Evolutionary conservation across 163 green algal species (phyloP).

Genomic region (Chlorella variabilis): DNA sequence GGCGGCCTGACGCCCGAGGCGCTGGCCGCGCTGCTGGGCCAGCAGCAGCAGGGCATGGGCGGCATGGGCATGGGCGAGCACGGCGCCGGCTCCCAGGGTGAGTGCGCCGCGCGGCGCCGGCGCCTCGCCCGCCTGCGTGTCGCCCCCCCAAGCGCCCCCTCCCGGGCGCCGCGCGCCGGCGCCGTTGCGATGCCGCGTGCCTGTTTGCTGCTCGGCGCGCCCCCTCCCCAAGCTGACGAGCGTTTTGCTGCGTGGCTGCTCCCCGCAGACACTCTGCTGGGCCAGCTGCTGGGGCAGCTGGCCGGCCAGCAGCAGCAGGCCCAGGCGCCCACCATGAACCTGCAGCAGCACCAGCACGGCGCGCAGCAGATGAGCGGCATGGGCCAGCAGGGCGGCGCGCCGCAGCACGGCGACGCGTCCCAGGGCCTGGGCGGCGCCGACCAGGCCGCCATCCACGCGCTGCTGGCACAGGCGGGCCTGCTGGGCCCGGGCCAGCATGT

Average conservation of each 20-base stretch:
- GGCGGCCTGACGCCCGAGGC: conserved; percentile 30
- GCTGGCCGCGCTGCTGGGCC: conserved; percentile 22
- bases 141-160: too few relatives aligned
- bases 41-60: background rate
- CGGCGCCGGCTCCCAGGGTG: background rate
- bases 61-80: background rate
- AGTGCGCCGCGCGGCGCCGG: too few relatives aligned
- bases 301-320: background rate
- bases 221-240: too few relatives aligned
- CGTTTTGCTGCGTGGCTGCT: too few relatives aligned
- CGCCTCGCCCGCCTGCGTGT: too few relatives aligned
- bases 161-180: too few relatives aligned
- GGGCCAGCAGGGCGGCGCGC: background rate
- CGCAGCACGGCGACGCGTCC: background rate
- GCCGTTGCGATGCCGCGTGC: too few relatives aligned
- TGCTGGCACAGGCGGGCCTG: conserved; percentile 38
- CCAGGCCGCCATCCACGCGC: conserved; percentile 32
- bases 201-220: too few relatives aligned
- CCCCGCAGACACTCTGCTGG: conserved; percentile 40
- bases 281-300: conserved; percentile 44
- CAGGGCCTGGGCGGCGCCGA: background rate
- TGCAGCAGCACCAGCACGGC: conserved; percentile 41
- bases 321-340: background rate
- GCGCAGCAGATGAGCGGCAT: background rate
- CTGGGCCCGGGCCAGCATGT: conserved; percentile 21